These are phyloP conservation scores for Russula olivacea DNA, from an alignment of 768 basidiomycete species.

Conservation along the genomic window DNA sequence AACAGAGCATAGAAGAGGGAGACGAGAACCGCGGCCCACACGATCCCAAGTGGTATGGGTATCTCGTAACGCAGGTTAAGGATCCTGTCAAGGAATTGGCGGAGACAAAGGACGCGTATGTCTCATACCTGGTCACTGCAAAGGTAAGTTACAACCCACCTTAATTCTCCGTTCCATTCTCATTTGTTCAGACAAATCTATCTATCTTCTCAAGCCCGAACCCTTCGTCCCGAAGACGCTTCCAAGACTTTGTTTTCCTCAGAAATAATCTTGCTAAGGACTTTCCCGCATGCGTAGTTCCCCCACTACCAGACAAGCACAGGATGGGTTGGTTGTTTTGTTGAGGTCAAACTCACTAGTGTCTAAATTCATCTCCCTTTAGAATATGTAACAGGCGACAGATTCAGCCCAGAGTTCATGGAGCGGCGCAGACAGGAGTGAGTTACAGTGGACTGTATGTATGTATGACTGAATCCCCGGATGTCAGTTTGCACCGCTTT, in stretches of 20 bases:
- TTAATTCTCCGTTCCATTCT: not conserved
- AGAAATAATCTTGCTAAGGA: constrained; percentile 81
- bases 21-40: constrained; percentile 61
- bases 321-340: constrained; percentile 69
- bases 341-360: not conserved
- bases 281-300: constrained; percentile 97
- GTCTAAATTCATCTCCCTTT: constrained; percentile 4
- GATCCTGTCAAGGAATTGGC: constrained; percentile 95
- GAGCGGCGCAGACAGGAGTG: constrained; percentile 86
- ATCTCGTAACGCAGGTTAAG: constrained; percentile 73
- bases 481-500: constrained; percentile 80
- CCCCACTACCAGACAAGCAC: constrained; percentile 94
- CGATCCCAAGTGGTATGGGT: constrained; percentile 89
- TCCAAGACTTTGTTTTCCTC: constrained; percentile 95
- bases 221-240: constrained; percentile 78
- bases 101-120: constrained; percentile 95
- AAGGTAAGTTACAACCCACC: constrained; percentile 49
- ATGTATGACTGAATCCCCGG: constrained; percentile 5
- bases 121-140: constrained; percentile 86
- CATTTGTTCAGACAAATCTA: constrained; percentile 68
- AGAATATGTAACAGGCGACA: constrained; percentile 98
- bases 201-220: constrained; percentile 73
- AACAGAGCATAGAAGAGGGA: constrained; percentile 66
- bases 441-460: constrained; percentile 30
- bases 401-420: constrained; percentile 97